Base-by-base conservation (phyloP, 208 protist species). In the Jaenimonas drosophilae region DNA sequence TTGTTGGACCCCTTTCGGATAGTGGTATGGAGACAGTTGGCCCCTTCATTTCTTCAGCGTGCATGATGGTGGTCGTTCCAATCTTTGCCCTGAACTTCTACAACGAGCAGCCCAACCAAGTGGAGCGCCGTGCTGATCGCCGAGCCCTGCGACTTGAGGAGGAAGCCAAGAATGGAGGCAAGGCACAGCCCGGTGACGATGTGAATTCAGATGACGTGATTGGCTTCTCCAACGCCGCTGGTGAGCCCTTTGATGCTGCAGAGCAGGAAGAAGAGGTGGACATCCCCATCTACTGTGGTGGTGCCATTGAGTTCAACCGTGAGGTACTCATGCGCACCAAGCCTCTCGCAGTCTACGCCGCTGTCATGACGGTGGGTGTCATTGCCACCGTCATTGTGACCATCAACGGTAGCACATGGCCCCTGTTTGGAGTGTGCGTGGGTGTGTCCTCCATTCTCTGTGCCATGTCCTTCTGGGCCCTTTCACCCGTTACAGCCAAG, bases 401-500 rank as follows among this genome's bases (percentile, higher is more conserved):
- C 3, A 36, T 79, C 11, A 17, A 70, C 0, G 59, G 61, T 9
- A 42, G 38, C 31, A 63, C 32, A n/a, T 54, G 36, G 48, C 24
- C 53, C 1, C 41, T 69, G n/a, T 49, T 87, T 20, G 51, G 39
- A 33, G 43, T 54, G 6, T 44, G 37, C 43, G 49, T 59, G 25
- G 49, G 17, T 1, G 42, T 69, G 19, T 46, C 63, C 2, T 19
- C 43, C 19, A 31, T 67, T 31, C 54, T 63, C 29, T 32, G 54
- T 29, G 37, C 1, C 30, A 38, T 52, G 9, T 46, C 50, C 46
- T 81, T 82, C 45, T 33, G 47, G 28, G 39, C 59, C 5, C 50
- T 87, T 12, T 60, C 73, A 14, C 36, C 39, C 2, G 53, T 72
- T n/a, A 62, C 80, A 17, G 77, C 77, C 7, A 78, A 76, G 45